Percentiles rank a stretch among this genome's conserved stretches.
phyloP scores from a whole-genome alignment of 331 rosid genomes.

The Pyracantha coccinea region DNA sequence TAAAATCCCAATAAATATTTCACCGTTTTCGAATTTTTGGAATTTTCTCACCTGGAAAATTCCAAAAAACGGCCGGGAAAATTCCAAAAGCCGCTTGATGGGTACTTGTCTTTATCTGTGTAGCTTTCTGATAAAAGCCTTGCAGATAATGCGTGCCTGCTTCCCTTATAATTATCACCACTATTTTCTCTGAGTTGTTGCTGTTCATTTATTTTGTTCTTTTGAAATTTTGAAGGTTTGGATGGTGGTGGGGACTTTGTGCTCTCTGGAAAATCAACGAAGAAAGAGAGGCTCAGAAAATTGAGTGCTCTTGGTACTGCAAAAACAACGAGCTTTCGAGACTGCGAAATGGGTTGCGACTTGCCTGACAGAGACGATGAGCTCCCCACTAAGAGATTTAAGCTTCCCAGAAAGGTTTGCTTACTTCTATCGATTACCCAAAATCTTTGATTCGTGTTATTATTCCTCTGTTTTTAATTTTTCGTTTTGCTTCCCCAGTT shows the following conservation, averaged over 20 bases:
- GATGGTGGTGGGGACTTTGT: conserved; percentile 20
- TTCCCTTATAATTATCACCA: conserved; percentile 14
- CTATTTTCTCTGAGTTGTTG: not conserved
- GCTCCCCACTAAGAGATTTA: conserved; percentile 28
- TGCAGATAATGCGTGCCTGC: conserved; percentile 30
- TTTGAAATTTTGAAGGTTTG: conserved; percentile 12
- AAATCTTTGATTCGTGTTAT: not conserved
- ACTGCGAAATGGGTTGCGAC: conserved; percentile 37
- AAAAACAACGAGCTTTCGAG: conserved; percentile 25
- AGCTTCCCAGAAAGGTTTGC: conserved; percentile 42
- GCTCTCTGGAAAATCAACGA: conserved; percentile 36
- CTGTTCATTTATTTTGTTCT: conserved; percentile 1
- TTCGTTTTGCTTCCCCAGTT: conserved; percentile 15
- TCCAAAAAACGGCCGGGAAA: not conserved
- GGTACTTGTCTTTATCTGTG: conserved; percentile 43
- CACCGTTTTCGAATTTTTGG: not conserved
- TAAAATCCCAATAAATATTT: not conserved
- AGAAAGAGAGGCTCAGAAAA: conserved; percentile 50
- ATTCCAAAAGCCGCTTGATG: conserved; percentile 24
- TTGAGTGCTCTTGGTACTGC: conserved; percentile 39
- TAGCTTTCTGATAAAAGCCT: conserved; percentile 28
- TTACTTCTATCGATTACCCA: not conserved
- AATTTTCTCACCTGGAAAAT: conserved; percentile 14
- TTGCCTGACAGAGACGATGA: conserved; percentile 30
- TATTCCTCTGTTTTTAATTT: not conserved